Evolutionary conservation across 2,329 filamentous ascomycete genomes (phyloP).

Genomic region (Leptodontidium sp.): DNA sequence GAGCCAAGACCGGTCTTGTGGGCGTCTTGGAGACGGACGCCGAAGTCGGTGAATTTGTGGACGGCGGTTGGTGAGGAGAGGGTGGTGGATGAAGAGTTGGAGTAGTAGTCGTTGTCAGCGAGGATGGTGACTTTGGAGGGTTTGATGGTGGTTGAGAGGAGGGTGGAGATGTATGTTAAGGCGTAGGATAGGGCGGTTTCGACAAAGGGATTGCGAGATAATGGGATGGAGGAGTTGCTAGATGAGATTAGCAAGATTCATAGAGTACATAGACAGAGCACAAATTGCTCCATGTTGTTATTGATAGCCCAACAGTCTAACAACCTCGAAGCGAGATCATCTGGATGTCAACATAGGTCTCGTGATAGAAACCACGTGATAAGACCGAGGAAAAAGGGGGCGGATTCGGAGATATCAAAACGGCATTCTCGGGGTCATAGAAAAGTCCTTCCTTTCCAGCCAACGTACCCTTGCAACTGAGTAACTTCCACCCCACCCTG

Average conservation of each 20-base stretch:
- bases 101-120: slow-evolving; percentile 97
- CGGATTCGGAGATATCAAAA: slow-evolving; percentile 11
- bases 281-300: background rate
- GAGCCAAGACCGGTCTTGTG: slow-evolving; percentile 97
- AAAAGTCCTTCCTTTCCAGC: slow-evolving; percentile 45
- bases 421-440: slow-evolving; percentile 12
- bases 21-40: slow-evolving; percentile 76
- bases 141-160: slow-evolving; percentile 59
- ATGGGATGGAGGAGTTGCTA: slow-evolving; percentile 48
- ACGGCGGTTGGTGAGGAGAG: slow-evolving; percentile 46
- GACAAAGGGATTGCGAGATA: slow-evolving; percentile 82
- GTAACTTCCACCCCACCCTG: slow-evolving; percentile 83
- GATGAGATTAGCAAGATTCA: slow-evolving; percentile 13
- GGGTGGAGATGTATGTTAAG: slow-evolving; percentile 76
- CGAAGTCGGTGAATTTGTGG: slow-evolving; percentile 77
- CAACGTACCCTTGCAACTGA: slow-evolving; percentile 76
- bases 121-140: slow-evolving; percentile 84
- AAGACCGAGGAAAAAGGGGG: slow-evolving; percentile 24
- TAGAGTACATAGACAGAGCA: background rate
- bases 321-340: slow-evolving; percentile 3
- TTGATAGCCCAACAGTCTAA: background rate
- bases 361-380: slow-evolving; percentile 28
- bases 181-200: slow-evolving; percentile 90
- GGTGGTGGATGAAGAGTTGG: slow-evolving; percentile 60
- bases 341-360: background rate